Evolutionary conservation across 2,329 filamentous ascomycete species (phyloP).

Genomic region (Xylaria polymorpha): DNA sequence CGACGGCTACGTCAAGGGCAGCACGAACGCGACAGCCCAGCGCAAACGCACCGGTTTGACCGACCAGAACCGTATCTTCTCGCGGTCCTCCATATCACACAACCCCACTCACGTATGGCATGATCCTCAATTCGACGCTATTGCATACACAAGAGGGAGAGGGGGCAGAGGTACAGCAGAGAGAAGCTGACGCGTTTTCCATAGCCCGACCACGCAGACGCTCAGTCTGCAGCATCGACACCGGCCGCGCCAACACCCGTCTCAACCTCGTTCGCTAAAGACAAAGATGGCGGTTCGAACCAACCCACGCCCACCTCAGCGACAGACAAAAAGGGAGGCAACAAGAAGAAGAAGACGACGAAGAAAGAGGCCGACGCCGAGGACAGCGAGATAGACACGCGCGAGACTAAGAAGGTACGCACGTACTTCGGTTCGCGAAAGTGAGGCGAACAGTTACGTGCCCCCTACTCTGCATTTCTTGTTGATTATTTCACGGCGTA

Average conservation of each 20-base stretch:
- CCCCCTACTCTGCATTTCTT: not conserved
- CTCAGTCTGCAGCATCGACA: constrained; percentile 57
- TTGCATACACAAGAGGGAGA: not conserved
- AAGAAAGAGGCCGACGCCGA: constrained; percentile 59
- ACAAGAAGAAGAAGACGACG: constrained; percentile 66
- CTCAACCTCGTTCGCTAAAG: constrained; percentile 63
- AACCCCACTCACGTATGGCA: constrained; percentile 57
- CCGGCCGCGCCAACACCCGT: constrained; percentile 65
- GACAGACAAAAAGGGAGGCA: constrained; percentile 56
- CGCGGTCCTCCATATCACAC: constrained; percentile 72
- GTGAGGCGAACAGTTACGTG: constrained; percentile 41
- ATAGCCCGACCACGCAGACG: constrained; percentile 57
- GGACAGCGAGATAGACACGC: constrained; percentile 70
- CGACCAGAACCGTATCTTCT: constrained; percentile 81
- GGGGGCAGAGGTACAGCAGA: not conserved
- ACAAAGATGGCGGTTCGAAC: constrained; percentile 57
- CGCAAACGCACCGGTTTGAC: constrained; percentile 72
- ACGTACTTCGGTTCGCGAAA: constrained; percentile 69
- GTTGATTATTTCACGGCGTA: constrained; percentile 22
- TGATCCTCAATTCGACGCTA: not conserved
- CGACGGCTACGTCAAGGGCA: constrained; percentile 97
- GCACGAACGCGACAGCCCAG: constrained; percentile 70
- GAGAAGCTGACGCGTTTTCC: constrained; percentile 13
- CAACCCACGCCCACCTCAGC: constrained; percentile 68
- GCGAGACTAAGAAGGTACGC: constrained; percentile 65